Conservation (phyloP, 2,329 filamentous ascomycete genomes). For the Aspergillus quadricinctus region DNA sequence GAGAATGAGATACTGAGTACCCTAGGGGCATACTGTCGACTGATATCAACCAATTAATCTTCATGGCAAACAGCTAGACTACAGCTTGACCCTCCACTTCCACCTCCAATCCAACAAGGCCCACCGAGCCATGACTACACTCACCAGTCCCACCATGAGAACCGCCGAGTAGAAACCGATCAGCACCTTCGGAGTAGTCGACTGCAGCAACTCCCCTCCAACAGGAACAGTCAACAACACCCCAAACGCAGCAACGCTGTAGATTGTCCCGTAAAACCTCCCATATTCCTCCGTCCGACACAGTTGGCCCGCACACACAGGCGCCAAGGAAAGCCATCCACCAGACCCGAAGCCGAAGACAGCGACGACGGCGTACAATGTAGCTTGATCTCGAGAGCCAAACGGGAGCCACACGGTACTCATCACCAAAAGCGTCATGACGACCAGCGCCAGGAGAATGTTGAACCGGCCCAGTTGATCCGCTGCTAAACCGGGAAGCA, state of each 20-base stretch:
- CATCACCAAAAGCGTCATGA: conserved; percentile 39
- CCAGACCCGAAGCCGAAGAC: conserved; percentile 50
- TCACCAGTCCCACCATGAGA: conserved; percentile 31
- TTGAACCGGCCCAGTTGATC: conserved; percentile 47
- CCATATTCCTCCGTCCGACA: conserved; percentile 47
- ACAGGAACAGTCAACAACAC: conserved; percentile 45
- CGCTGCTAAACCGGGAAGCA: conserved; percentile 42
- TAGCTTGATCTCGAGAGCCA: conserved; percentile 35
- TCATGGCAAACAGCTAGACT: no score
- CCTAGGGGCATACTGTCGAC: no score
- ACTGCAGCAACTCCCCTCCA: conserved; percentile 44
- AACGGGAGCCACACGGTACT: conserved; percentile 44
- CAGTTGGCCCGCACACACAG: conserved; percentile 46
- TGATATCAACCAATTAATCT: no score
- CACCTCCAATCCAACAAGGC: conserved; percentile 35
- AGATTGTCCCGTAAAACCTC: conserved; percentile 46
- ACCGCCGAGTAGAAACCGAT: conserved; percentile 46
- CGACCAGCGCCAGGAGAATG: conserved; percentile 35
- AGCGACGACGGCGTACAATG: conserved; percentile 43
- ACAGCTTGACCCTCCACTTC: conserved; percentile 35
- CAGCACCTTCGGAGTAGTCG: conserved; percentile 41
- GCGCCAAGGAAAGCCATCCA: conserved; percentile 43
- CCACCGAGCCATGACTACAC: conserved; percentile 31
- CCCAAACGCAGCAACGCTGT: conserved; percentile 44
- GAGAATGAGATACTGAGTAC: no score